phyloP scores from a whole-genome alignment of 345 rosid species.

The Pistacia integerrima region DNA sequence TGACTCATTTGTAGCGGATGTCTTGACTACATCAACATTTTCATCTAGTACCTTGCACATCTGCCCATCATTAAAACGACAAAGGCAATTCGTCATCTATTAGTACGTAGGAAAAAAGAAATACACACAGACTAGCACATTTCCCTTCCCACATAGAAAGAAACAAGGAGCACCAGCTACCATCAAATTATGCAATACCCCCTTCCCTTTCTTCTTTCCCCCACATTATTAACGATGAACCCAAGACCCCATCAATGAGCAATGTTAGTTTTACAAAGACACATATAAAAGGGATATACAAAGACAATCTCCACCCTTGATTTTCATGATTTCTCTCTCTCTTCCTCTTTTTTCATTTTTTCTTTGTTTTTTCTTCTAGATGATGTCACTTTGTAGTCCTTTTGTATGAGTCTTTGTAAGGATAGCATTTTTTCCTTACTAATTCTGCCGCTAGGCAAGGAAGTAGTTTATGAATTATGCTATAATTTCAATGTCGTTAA shows the following conservation, averaged over 20 bases:
- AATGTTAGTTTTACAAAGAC: too few relatives aligned
- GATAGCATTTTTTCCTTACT: background rate
- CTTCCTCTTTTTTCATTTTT: too few relatives aligned
- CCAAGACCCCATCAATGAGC: background rate
- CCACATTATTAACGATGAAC: background rate
- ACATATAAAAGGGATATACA: too few relatives aligned
- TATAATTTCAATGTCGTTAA: background rate
- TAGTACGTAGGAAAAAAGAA: background rate
- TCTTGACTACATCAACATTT: slow-evolving; percentile 47
- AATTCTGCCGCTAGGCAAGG: slow-evolving; percentile 5
- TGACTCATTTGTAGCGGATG: slow-evolving; percentile 26
- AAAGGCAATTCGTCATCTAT: background rate
- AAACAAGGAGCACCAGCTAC: background rate
- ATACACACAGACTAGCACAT: background rate
- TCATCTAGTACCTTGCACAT: slow-evolving; percentile 63
- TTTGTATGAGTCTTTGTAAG: too few relatives aligned
- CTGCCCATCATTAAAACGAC: slow-evolving; percentile 39
- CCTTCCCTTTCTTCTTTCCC: background rate
- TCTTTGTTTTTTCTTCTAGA: too few relatives aligned
- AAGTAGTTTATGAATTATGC: background rate
- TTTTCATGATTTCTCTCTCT: too few relatives aligned
- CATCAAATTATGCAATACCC: background rate
- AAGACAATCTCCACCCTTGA: too few relatives aligned
- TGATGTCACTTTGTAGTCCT: too few relatives aligned
- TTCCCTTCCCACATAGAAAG: background rate